These are phyloP conservation scores for Phytopythium mirpurense DNA, from an alignment of 352 stramenopile species.

Conservation along the genomic window DNA sequence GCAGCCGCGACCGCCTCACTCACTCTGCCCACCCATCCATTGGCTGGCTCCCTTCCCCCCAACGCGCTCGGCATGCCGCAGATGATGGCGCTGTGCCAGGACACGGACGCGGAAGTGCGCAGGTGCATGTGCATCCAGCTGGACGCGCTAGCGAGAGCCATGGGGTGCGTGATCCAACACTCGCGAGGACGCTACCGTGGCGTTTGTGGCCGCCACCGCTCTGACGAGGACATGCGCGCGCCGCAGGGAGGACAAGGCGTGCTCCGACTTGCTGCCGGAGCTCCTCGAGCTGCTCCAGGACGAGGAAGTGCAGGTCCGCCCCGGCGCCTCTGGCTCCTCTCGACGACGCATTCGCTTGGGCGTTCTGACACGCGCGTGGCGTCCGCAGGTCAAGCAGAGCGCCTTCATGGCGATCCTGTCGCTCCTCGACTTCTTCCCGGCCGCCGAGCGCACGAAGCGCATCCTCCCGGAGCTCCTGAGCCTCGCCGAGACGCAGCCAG, in stretches of 20 bases:
- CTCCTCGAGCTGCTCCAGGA: constrained; percentile 75
- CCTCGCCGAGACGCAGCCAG: constrained; percentile 44
- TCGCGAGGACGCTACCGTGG: no score
- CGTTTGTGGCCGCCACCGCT: no score
- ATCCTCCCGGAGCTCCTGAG: constrained; percentile 67
- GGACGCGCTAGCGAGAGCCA: constrained; percentile 57
- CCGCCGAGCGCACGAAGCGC: constrained; percentile 42
- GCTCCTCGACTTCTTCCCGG: constrained; percentile 67
- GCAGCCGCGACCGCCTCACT: no score
- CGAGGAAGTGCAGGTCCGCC: constrained; percentile 67
- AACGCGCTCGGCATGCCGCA: constrained; percentile 21
- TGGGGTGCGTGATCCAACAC: constrained; percentile 55
- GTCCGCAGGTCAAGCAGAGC: constrained; percentile 60
- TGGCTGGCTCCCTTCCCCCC: no score
- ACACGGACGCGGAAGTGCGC: constrained; percentile 78
- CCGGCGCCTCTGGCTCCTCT: neutral
- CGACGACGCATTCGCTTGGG: neutral
- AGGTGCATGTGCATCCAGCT: constrained; percentile 83
- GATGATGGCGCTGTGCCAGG: constrained; percentile 84
- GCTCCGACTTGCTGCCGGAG: constrained; percentile 60
- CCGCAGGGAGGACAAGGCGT: constrained; percentile 55
- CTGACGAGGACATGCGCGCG: neutral
- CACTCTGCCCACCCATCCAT: no score
- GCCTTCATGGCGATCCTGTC: constrained; percentile 71
- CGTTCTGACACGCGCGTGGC: neutral